These are phyloP conservation scores for Sporothrix pseudoabietina DNA, from an alignment of 2,329 filamentous ascomycete species.

Conservation along the genomic window DNA sequence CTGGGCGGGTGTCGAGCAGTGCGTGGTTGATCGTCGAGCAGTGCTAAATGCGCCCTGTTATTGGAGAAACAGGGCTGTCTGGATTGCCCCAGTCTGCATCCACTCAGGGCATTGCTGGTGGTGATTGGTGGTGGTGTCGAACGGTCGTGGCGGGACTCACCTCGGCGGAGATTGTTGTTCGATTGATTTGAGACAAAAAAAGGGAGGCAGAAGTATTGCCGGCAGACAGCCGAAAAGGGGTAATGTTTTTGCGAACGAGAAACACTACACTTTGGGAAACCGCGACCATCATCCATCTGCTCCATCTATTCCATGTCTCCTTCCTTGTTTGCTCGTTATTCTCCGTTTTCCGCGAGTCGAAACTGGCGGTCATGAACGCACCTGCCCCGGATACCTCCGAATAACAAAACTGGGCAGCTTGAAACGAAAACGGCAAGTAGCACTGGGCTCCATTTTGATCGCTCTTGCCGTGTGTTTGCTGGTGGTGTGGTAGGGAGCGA, in stretches of 20 bases:
- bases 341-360: neutral
- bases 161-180: neutral
- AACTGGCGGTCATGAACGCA: neutral
- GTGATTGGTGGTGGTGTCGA: neutral
- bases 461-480: conserved; percentile 19
- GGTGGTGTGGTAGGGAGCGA: neutral
- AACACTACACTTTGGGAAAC: neutral
- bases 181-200: neutral
- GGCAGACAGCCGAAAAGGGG: neutral
- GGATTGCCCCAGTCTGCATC: conserved; percentile 6
- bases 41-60: neutral
- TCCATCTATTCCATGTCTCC: neutral
- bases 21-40: conserved; percentile 7
- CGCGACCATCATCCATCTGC: neutral
- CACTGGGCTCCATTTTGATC: conserved; percentile 8
- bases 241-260: neutral
- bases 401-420: neutral
- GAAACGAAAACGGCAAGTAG: conserved; percentile 8
- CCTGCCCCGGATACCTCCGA: conserved; percentile 19
- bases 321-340: neutral
- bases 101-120: neutral
- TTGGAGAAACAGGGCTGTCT: conserved; percentile 1
- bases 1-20: neutral
- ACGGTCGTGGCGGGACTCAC: neutral
- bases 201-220: neutral